Base-by-base conservation (phyloP, 495 filamentous ascomycete genomes). In the Opeltia flavorubescens region DNA sequence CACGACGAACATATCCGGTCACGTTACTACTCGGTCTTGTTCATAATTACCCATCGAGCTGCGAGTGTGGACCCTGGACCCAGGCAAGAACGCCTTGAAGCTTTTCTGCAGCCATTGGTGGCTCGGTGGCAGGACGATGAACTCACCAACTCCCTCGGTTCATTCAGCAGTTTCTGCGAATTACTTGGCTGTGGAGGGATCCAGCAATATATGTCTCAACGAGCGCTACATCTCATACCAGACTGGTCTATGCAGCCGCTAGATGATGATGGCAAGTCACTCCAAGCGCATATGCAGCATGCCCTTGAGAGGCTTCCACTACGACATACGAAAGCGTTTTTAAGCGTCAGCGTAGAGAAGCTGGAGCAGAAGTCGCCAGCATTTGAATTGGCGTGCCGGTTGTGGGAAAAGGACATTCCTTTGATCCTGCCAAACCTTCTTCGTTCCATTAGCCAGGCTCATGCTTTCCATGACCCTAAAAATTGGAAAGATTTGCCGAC, bases 1-100 rank as follows among this genome's bases (percentile, higher is more conserved):
- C 67, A 83, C 5, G 88, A 95, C 55, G 79, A 88, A 53, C 82
- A 83, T 51, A 76, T 74, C 61, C 71, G 62, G 71, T 86, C 67
- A 74, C 81, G 68, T 77, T 80, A 55, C 77, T 94, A 61, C 9
- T 72, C 71, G 1, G 61, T 74, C 15, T 68, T 99, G 3, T 88
- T 96, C 50, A 93, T 91, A 11, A 94, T 99, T 52, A 80, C 89
- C 44, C 91, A 95, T 64, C 87, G 91, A 24, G 77, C 84, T 30
- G 80, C 71, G 40, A 81, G 77, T 41, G 69, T 95, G 15, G 84
- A 94, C 50, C 64, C 70, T 4, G 69, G 70, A 12, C 52, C 74
- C 13, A 80, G 83, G 21, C 62, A 84, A 39, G 62, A 66, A 40
- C 75, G 85, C 26, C 65, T 98, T 17, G 62, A 74, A 39, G 67